Conservation (phyloP, 2,329 filamentous ascomycete genomes). For the Alternaria panax region DNA sequence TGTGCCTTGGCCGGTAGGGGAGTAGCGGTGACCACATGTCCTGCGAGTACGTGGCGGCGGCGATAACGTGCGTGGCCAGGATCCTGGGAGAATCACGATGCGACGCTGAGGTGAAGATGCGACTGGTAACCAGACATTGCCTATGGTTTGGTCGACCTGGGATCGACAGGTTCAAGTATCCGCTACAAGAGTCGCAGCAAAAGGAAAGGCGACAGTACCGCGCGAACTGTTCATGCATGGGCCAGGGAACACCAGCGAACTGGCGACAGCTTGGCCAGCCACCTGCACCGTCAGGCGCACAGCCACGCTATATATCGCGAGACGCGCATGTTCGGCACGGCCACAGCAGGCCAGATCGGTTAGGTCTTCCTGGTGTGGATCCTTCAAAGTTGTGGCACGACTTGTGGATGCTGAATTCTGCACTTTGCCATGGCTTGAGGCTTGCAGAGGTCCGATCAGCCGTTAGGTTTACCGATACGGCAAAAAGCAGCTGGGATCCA, state of each 20-base stretch:
- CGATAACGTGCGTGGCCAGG: slow-evolving; percentile 1
- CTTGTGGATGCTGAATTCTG: slow-evolving; percentile 8
- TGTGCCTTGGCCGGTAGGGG: background rate
- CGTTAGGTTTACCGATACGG: slow-evolving; percentile 30
- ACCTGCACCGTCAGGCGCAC: background rate
- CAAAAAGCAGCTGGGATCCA: slow-evolving; percentile 38
- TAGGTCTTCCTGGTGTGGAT: slow-evolving; percentile 11
- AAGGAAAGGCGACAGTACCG: background rate
- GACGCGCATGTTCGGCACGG: slow-evolving; percentile 13
- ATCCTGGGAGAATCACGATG: background rate
- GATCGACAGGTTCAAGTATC: slow-evolving; percentile 2
- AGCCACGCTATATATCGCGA: background rate
- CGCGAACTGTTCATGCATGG: slow-evolving; percentile 2
- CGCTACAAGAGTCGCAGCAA: slow-evolving; percentile 2
- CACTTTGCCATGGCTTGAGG: slow-evolving; percentile 18
- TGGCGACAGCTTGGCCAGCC: background rate
- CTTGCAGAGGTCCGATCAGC: slow-evolving; percentile 31
- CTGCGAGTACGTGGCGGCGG: slow-evolving; percentile 11
- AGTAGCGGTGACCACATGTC: slow-evolving; percentile 10
- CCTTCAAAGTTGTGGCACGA: slow-evolving; percentile 14
- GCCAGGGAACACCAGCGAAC: background rate
- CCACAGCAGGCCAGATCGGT: background rate
- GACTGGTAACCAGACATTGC: background rate
- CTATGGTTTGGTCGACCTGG: background rate
- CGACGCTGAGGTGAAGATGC: background rate